Conservation (phyloP, 495 filamentous ascomycete genomes). For the Hyaloscypha finlandica region DNA sequence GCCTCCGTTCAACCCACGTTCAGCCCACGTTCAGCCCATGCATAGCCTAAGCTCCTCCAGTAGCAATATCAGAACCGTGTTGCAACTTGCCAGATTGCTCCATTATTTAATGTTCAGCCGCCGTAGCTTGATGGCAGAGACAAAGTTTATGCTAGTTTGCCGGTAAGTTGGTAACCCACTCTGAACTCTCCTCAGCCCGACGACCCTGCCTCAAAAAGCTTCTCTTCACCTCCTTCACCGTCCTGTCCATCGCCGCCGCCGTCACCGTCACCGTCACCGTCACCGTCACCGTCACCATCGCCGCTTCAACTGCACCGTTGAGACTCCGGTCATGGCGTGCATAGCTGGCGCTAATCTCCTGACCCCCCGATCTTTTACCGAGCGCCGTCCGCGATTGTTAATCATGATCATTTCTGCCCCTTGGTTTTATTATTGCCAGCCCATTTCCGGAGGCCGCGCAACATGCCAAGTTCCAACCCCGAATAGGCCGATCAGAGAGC, state of each 20-base stretch:
- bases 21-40: no score
- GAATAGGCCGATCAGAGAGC: not conserved
- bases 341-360: not conserved
- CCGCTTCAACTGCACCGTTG: not conserved
- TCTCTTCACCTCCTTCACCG: not conserved
- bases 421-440: not conserved
- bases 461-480: not conserved
- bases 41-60: no score
- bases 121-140: no score
- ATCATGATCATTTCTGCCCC: not conserved
- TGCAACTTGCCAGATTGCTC: no score
- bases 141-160: no score
- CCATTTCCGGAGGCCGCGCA: constrained; percentile 14
- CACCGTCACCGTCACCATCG: not conserved
- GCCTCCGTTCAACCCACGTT: no score
- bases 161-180: no score
- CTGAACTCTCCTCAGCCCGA: no score
- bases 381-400: constrained; percentile 1
- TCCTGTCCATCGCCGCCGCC: not conserved
- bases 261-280: not conserved
- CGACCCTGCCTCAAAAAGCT: not conserved
- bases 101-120: no score
- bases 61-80: no score
- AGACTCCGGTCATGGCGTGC: not conserved
- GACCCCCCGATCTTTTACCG: constrained; percentile 7